A percentile compares a stretch with the other conserved stretches of the same genome.
These are phyloP conservation scores for Drechslera avenae DNA, from an alignment of 2,329 filamentous ascomycete species.

Conservation along the genomic window DNA sequence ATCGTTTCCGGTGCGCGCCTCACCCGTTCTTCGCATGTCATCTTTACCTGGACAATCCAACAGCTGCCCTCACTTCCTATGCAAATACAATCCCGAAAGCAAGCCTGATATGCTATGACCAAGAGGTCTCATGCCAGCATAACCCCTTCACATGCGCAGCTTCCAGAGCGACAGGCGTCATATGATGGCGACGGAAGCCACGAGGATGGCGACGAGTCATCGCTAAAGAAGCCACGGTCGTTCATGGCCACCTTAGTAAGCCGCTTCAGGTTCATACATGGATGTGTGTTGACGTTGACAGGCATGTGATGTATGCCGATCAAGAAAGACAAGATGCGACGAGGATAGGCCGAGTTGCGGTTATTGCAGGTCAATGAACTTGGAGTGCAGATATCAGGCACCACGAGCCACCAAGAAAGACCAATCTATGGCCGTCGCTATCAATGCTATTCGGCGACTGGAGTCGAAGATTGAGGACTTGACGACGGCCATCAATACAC, in stretches of 20 bases:
- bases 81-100: slow-evolving; percentile 2
- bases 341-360: slow-evolving; percentile 59
- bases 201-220: slow-evolving; percentile 31
- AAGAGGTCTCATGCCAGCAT: slow-evolving; percentile 38
- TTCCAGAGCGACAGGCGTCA: slow-evolving; percentile 21
- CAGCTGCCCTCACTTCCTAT: slow-evolving; percentile 3
- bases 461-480: slow-evolving; percentile 59
- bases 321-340: slow-evolving; percentile 61
- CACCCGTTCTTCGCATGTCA: slow-evolving; percentile 1
- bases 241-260: slow-evolving; percentile 45
- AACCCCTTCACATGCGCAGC: slow-evolving; percentile 26
- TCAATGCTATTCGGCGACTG: slow-evolving; percentile 59
- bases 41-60: slow-evolving; percentile 1
- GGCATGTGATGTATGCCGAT: slow-evolving; percentile 60
- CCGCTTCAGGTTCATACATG: background rate
- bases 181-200: slow-evolving; percentile 32
- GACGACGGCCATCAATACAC: slow-evolving; percentile 45
- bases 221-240: slow-evolving; percentile 41
- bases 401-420: slow-evolving; percentile 61
- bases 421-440: slow-evolving; percentile 60
- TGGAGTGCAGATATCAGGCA: slow-evolving; percentile 60
- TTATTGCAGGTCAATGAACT: slow-evolving; percentile 55
- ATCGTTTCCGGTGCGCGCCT: slow-evolving; percentile 3
- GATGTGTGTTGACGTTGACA: slow-evolving; percentile 18
- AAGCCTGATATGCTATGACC: slow-evolving; percentile 41